Evolutionary conservation across 2,329 filamentous ascomycete species (phyloP).

Genomic region (Beauveria varroae): DNA sequence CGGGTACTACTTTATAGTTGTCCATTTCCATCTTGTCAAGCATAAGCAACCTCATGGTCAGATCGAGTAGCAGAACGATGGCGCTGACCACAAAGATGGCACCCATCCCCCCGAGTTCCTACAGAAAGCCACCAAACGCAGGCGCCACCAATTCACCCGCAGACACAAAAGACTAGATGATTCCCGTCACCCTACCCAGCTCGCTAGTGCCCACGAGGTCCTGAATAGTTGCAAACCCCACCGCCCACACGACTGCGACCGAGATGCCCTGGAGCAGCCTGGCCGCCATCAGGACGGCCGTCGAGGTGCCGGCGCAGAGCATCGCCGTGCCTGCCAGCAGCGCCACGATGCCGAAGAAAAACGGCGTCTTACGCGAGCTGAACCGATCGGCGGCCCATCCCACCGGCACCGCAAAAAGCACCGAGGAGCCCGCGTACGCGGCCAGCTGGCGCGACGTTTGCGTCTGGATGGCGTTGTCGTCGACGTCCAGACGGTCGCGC

Average conservation of each 20-base stretch:
- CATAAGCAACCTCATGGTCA: background rate
- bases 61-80: background rate
- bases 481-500: constrained; percentile 7
- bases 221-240: background rate
- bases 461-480: background rate
- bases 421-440: background rate
- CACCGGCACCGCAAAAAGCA: background rate
- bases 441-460: constrained; percentile 1
- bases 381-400: background rate
- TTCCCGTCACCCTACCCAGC: background rate
- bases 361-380: background rate
- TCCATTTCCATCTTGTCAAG: background rate
- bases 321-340: background rate
- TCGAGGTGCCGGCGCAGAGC: background rate
- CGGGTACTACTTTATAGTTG: background rate
- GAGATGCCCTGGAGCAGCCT: background rate
- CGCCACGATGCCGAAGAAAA: background rate
- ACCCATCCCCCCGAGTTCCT: background rate
- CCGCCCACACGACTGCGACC: background rate
- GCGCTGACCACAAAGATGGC: background rate
- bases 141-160: background rate
- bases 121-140: background rate
- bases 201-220: background rate
- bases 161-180: background rate
- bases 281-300: background rate